These are phyloP conservation scores for Chalciporus piperatus DNA, from an alignment of 768 basidiomycete species.

Conservation along the genomic window DNA sequence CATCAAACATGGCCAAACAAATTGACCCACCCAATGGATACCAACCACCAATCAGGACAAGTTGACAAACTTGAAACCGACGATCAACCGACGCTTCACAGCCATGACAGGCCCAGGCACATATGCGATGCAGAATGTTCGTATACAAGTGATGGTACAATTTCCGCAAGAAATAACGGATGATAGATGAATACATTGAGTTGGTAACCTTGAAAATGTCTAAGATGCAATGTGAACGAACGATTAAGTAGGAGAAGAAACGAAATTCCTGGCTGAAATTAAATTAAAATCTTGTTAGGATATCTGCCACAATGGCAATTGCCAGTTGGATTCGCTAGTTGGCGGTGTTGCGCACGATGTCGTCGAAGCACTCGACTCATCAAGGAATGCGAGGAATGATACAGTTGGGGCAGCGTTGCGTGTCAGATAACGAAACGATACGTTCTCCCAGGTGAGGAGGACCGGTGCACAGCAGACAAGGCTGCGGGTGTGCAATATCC, in stretches of 20 bases:
- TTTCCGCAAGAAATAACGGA: constrained; percentile 13
- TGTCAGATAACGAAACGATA: constrained; percentile 9
- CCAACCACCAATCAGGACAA: too few relatives aligned
- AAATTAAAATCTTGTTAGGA: constrained; percentile 18
- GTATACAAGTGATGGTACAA: constrained; percentile 18
- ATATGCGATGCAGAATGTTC: constrained; percentile 1
- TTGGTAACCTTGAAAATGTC: constrained; percentile 11
- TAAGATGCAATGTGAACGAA: constrained; percentile 14
- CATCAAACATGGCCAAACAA: constrained; percentile 26
- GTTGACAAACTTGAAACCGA: too few relatives aligned
- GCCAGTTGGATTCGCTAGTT: not conserved
- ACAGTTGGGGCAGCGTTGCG: constrained; percentile 16
- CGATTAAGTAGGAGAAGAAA: constrained; percentile 6
- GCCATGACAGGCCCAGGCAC: not conserved
- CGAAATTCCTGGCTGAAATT: constrained; percentile 8
- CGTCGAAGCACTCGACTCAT: constrained; percentile 5
- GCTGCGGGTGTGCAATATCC: not conserved
- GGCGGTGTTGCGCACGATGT: constrained; percentile 10
- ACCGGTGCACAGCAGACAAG: too few relatives aligned
- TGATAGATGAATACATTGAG: constrained; percentile 18
- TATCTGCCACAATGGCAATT: not conserved
- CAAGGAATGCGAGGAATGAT: constrained; percentile 12
- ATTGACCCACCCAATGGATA: not conserved
- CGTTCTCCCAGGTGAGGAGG: not conserved
- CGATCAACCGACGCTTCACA: too few relatives aligned